Evolutionary conservation across 2,329 filamentous ascomycete genomes (phyloP).

Genomic region (Beauveria brongniartii): DNA sequence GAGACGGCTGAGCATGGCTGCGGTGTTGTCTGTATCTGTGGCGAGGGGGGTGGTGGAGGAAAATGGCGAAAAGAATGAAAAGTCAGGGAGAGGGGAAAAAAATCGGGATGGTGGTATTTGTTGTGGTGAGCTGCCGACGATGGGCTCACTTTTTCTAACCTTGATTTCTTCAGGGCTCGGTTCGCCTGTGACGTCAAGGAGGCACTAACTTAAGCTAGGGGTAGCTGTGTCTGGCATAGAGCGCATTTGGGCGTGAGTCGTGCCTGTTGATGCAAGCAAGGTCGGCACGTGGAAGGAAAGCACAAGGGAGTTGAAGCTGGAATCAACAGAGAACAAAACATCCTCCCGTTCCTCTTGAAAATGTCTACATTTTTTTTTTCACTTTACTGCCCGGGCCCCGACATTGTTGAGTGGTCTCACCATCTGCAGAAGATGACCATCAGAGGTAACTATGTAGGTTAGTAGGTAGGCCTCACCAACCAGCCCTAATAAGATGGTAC

Average conservation of each 20-base stretch:
- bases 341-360: too few species aligned
- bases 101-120: not conserved
- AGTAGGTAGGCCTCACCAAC: not conserved
- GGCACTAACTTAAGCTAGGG: not conserved
- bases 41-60: not conserved
- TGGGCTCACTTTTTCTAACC: not conserved
- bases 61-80: not conserved
- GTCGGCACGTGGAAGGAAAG: too few species aligned
- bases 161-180: not conserved
- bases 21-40: not conserved
- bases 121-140: not conserved
- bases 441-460: too few species aligned
- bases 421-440: too few species aligned
- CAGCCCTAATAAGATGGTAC: not conserved
- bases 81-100: not conserved
- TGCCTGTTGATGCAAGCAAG: not conserved
- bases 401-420: not conserved
- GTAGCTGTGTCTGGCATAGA: not conserved
- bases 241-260: not conserved
- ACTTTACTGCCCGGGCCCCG: not conserved
- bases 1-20: constrained; percentile 35
- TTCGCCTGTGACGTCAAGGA: constrained; percentile 6
- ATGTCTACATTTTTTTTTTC: not conserved
- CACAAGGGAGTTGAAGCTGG: too few species aligned
- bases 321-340: too few species aligned